Evolutionary conservation across 2,329 filamentous ascomycete species (phyloP).

Genomic region (Hymenoscyphus repandus): DNA sequence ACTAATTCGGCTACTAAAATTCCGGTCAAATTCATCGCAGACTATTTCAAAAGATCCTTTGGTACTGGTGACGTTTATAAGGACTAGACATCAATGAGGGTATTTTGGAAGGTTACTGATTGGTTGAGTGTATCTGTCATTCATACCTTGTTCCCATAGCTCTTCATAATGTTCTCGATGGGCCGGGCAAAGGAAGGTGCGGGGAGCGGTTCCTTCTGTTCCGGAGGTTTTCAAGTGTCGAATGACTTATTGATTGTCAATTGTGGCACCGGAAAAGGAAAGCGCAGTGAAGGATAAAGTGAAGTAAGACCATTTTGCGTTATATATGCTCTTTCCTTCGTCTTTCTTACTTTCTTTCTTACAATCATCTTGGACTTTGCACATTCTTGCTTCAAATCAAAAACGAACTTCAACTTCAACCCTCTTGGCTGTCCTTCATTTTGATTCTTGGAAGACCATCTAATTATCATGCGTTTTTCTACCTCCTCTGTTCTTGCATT

Average conservation of each 20-base stretch:
- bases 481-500: conserved; percentile 14
- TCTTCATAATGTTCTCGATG: neutral
- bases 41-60: no score
- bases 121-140: no score
- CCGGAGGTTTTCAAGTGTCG: neutral
- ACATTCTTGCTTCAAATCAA: neutral
- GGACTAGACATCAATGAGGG: no score
- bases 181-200: neutral
- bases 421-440: neutral
- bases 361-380: conserved; percentile 3
- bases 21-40: no score
- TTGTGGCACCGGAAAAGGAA: neutral
- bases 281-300: neutral
- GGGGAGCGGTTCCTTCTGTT: neutral
- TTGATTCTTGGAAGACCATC: neutral
- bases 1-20: no score
- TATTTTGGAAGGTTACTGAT: no score
- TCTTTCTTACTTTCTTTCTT: neutral
- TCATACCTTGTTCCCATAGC: no score
- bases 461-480: conserved; percentile 25
- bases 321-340: neutral
- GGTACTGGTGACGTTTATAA: no score
- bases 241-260: neutral
- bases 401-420: neutral
- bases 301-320: neutral